phyloP scores from a whole-genome alignment of 257 asterid species.

The Solanum clarkiae region DNA sequence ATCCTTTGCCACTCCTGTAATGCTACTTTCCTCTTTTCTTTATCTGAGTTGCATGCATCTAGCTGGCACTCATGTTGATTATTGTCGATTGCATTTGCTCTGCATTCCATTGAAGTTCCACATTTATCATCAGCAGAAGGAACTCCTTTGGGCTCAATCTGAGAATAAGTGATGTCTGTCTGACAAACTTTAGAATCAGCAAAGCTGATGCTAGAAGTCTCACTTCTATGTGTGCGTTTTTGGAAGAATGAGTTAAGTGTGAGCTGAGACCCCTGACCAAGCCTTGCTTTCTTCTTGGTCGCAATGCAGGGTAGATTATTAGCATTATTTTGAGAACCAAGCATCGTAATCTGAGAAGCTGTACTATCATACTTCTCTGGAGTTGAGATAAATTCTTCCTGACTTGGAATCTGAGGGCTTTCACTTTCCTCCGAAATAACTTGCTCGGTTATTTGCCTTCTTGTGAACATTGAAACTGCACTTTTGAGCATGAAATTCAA shows the following conservation, averaged over 20 bases:
- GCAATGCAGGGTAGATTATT: slow-evolving; percentile 17
- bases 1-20: slow-evolving; percentile 90
- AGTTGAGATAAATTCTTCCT: slow-evolving; percentile 12
- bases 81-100: slow-evolving; percentile 12
- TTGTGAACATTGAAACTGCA: slow-evolving; percentile 67
- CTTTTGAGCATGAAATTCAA: slow-evolving; percentile 2
- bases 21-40: slow-evolving; percentile 38
- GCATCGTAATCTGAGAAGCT: slow-evolving; percentile 8
- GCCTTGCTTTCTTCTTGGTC: slow-evolving; percentile 49
- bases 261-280: slow-evolving; percentile 63
- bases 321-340: slow-evolving; percentile 13
- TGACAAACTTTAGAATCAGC: slow-evolving; percentile 24
- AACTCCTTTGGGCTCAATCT: slow-evolving; percentile 13
- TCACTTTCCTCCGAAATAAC: slow-evolving; percentile 18
- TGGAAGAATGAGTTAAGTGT: slow-evolving; percentile 77
- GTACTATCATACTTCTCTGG: slow-evolving; percentile 15
- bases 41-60: slow-evolving; percentile 24
- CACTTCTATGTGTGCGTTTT: slow-evolving; percentile 21
- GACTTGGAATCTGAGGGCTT: slow-evolving; percentile 20
- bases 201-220: slow-evolving; percentile 8
- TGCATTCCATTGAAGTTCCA: slow-evolving; percentile 15
- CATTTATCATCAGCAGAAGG: slow-evolving; percentile 12
- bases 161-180: slow-evolving; percentile 22
- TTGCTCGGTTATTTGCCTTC: slow-evolving; percentile 44
- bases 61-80: slow-evolving; percentile 12